A percentile compares a stretch with the other conserved stretches of the same genome.
phyloP scores from a whole-genome alignment of 257 asterid genomes.

The Sherardia arvensis region DNA sequence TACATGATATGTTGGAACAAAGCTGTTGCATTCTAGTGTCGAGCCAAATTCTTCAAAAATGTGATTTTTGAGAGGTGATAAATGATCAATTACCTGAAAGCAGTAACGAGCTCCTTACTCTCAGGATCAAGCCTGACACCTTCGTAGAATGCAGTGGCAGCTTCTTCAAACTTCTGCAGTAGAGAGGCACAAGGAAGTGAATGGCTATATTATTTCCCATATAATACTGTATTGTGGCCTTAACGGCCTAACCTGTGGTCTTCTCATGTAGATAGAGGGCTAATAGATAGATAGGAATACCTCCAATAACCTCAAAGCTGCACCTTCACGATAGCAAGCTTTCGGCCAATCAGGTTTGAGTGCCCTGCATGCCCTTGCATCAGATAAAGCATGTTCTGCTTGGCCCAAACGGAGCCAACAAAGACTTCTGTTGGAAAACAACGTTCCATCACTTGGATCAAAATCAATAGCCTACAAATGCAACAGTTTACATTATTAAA shows the following conservation, averaged over 20 bases:
- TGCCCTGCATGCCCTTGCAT: constrained; percentile 72
- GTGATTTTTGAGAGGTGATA: constrained; percentile 3
- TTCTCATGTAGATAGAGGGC: background rate
- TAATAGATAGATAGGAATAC: constrained; percentile 16
- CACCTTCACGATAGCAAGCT: constrained; percentile 94
- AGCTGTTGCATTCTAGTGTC: background rate
- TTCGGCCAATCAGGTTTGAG: constrained; percentile 95
- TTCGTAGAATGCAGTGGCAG: constrained; percentile 88
- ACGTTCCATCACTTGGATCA: constrained; percentile 74
- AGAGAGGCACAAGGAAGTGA: constrained; percentile 7
- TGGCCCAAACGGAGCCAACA: constrained; percentile 88
- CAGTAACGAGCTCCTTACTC: constrained; percentile 76
- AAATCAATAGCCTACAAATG: constrained; percentile 75
- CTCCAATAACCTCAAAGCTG: constrained; percentile 79
- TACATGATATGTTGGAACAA: background rate
- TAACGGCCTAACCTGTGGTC: too few species aligned
- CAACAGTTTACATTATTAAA: constrained; percentile 10
- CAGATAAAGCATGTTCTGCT: constrained; percentile 78
- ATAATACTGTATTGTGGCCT: too few species aligned
- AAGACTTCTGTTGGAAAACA: constrained; percentile 85
- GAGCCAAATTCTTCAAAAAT: background rate
- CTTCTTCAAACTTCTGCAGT: constrained; percentile 83
- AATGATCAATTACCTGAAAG: constrained; percentile 57
- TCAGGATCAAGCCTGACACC: constrained; percentile 85
- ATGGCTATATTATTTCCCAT: too few species aligned